Evolutionary conservation across 345 rosid species (phyloP), one percentile per base, ranked within the genome.

Genomic region (Adansonia digitata): DNA sequence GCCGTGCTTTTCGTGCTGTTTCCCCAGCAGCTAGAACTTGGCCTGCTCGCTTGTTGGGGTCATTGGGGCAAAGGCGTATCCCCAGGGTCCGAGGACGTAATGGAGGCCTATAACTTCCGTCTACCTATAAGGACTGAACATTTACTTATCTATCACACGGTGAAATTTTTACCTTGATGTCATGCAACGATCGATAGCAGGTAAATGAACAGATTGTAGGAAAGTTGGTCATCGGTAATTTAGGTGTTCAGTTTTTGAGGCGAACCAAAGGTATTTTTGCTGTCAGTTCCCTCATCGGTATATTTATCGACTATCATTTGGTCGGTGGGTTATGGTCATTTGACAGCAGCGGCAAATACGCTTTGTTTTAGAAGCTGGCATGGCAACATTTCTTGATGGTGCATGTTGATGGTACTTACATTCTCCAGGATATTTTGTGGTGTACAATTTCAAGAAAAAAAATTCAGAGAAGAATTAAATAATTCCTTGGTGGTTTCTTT

Each of bases 1-100:
- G 55, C 57, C 81, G 78, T 37, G 10, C 75, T 42, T 55, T 84
- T 3, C 82, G 84, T 22, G 74, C 84, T 52, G 75, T 82, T 68
- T 79, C 84, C 75, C 67, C 85, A 51, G 71, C 81, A 9, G 69
- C 81, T 22, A 76, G 82, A 37, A 76, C 75, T 42, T 68, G 73
- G 72, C 84, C 14, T 48, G 34, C 43, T 53, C 46, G 40, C 39
- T 15, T 68, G 56, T 46, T 68, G 4, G 72, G 72, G 0, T 26
- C 71, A 14, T 24, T 45, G 18, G 22, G 72, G 46, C 40, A 26
- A 14, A 46, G 72, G 56, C 71, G 56, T 18, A 10, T 49, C 29
- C 60, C 59, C 10, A 27, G 73, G 43, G 43, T 18, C 11, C 60
- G 43, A 31, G 29, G 59, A n/a, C 27, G 29, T 31, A 49, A 69